Conservation (phyloP, 169 alveolate genomes). For the Cystoisospora suis region DNA sequence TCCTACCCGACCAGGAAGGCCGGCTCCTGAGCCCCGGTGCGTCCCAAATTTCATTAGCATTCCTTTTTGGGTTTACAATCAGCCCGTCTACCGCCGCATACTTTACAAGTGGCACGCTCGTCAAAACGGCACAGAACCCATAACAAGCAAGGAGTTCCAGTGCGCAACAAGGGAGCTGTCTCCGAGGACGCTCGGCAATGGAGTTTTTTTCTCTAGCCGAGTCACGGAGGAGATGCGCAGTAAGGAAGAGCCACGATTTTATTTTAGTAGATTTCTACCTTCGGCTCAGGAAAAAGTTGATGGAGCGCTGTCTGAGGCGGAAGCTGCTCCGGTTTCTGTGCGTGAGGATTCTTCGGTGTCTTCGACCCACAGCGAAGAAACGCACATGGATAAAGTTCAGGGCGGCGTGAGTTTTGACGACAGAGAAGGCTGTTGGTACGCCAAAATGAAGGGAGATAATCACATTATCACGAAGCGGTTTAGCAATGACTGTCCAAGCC, state of each 20-base stretch:
- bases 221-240: background rate
- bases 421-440: background rate
- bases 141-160: background rate
- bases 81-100: background rate
- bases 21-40: slow-evolving; percentile 25
- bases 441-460: background rate
- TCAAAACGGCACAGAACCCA: background rate
- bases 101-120: background rate
- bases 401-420: background rate
- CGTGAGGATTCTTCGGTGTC: background rate
- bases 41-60: background rate
- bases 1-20: background rate
- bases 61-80: background rate
- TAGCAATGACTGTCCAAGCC: background rate
- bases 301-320: background rate
- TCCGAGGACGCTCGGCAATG: background rate
- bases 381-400: background rate
- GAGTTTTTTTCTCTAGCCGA: background rate
- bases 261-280: background rate
- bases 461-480: background rate
- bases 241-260: background rate
- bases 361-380: background rate
- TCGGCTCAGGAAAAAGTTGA: background rate
- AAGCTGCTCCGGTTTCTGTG: background rate
- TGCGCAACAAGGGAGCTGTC: background rate